Base-by-base conservation (phyloP, 345 rosid genomes). In the Populus davidiana region DNA sequence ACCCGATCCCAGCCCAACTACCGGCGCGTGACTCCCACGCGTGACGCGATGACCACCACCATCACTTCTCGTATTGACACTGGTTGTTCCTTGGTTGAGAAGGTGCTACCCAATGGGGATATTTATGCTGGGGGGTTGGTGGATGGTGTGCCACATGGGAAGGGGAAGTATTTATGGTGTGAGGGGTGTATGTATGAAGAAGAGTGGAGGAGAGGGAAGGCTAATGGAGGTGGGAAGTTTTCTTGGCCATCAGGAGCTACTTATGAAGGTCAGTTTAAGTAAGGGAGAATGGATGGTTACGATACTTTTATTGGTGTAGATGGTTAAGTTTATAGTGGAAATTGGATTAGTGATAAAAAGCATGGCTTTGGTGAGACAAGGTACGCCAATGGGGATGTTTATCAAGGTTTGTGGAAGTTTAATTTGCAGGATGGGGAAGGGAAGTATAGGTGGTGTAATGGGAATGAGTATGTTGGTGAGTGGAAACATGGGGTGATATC, bases 151-250 rank as follows among this genome's bases (percentile, higher is more conserved):
- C 97, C 94, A 0, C 87, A 92, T 69, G 94, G 94, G 36, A 78
- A 79, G 31, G 97, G 94, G 29, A 89, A 89, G 86, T 90, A 92
- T 81, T 79, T 90, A 1, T 90, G 94, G 97, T 82, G 82, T 8
- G 93, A 92, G 59, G 97, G 94, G 11, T 90, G 94, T 63, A 89
- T 92, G 91, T 90, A 90, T 78, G 88, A 87, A 41, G 97, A 94
- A 0, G 89, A 89, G 66, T 92, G 97, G 97, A 70, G 71, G 76
- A 74, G 77, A 36, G 94, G 94, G 23, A 89, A 75, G 77, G 88
- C 91, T 27, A 77, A 78, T 20, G 97, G 97, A 10, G 81, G 79
- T 35, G 97, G 97, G 2, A 84, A 86, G 74, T 92, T 90, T 78
- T 87, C 93, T 2, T 90, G 97, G 97, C 93, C 94, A 0, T 88